Percentiles rank a stretch among this genome's conserved stretches.
These are phyloP conservation scores for Grigorovia yakushimaensis DNA, from an alignment of 805 yeast genomes.

Conservation along the genomic window DNA sequence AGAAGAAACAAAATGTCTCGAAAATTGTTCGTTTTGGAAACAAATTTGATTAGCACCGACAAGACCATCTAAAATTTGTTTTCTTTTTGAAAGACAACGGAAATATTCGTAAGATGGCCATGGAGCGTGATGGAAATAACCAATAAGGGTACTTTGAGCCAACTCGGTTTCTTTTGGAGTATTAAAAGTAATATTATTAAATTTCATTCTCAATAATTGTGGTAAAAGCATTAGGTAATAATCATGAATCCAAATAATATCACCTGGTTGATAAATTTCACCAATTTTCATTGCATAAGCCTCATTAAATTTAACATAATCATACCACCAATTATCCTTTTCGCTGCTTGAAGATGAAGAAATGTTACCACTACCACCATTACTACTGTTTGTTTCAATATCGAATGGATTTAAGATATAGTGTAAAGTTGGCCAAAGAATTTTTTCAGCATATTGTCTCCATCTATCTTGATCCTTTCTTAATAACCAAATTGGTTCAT, in stretches of 20 bases:
- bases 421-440: slow-evolving; percentile 91
- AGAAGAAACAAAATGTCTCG: slow-evolving; percentile 84
- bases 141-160: slow-evolving; percentile 48
- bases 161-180: background rate
- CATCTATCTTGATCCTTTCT: slow-evolving; percentile 72
- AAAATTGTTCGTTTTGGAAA: slow-evolving; percentile 78
- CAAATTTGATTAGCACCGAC: slow-evolving; percentile 81
- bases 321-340: slow-evolving; percentile 75
- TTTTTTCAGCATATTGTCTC: slow-evolving; percentile 84
- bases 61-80: slow-evolving; percentile 78
- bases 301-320: slow-evolving; percentile 83
- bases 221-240: slow-evolving; percentile 77
- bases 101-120: slow-evolving; percentile 93
- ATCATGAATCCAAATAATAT: slow-evolving; percentile 87
- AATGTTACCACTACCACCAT: slow-evolving; percentile 18
- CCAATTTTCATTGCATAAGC: slow-evolving; percentile 75
- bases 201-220: slow-evolving; percentile 66
- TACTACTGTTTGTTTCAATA: slow-evolving; percentile 2
- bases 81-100: slow-evolving; percentile 76
- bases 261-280: slow-evolving; percentile 74
- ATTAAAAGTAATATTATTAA: slow-evolving; percentile 18
- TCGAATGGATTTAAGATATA: slow-evolving; percentile 74
- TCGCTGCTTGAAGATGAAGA: slow-evolving; percentile 20
- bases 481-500: slow-evolving; percentile 76
- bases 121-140: slow-evolving; percentile 80